Evolutionary conservation across 345 rosid genomes (phyloP).

Genomic region (Stellera chamaejasme): DNA sequence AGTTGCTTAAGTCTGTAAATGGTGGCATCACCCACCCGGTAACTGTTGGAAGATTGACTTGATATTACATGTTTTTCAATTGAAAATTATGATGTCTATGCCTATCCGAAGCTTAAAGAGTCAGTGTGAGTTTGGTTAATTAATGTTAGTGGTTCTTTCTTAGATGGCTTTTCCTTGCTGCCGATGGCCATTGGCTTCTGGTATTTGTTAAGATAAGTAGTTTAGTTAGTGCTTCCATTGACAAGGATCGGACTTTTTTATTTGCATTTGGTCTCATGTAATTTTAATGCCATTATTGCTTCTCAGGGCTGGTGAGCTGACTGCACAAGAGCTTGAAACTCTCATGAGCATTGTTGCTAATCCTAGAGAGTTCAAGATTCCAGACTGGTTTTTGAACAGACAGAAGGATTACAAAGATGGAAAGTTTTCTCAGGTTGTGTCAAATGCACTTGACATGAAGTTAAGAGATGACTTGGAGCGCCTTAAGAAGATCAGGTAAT

Average conservation of each 20-base stretch:
- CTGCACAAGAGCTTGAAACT: slow-evolving; percentile 80
- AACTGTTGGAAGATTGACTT: background rate
- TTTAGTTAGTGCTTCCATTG: background rate
- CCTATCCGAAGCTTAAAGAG: no score
- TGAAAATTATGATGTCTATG: no score
- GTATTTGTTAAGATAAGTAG: background rate
- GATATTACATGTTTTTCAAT: background rate
- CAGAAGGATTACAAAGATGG: slow-evolving; percentile 95
- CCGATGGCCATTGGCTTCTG: no score
- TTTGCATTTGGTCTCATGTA: background rate
- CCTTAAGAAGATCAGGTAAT: slow-evolving; percentile 79
- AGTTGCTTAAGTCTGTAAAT: no score
- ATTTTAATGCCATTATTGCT: background rate
- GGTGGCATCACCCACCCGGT: background rate
- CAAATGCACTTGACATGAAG: slow-evolving; percentile 92
- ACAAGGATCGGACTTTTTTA: no score
- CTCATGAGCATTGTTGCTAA: slow-evolving; percentile 81
- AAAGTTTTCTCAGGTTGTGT: slow-evolving; percentile 79
- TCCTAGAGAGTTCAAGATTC: slow-evolving; percentile 86
- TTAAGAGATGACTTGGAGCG: slow-evolving; percentile 94
- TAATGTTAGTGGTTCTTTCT: no score
- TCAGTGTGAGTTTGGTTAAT: no score
- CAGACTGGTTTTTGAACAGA: slow-evolving; percentile 90
- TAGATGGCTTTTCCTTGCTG: no score
- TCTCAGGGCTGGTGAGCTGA: slow-evolving; percentile 73